Evolutionary conservation across 225 moss, liverwort and hornwort species (phyloP).

Genomic region (Sphagnum tenellum): DNA sequence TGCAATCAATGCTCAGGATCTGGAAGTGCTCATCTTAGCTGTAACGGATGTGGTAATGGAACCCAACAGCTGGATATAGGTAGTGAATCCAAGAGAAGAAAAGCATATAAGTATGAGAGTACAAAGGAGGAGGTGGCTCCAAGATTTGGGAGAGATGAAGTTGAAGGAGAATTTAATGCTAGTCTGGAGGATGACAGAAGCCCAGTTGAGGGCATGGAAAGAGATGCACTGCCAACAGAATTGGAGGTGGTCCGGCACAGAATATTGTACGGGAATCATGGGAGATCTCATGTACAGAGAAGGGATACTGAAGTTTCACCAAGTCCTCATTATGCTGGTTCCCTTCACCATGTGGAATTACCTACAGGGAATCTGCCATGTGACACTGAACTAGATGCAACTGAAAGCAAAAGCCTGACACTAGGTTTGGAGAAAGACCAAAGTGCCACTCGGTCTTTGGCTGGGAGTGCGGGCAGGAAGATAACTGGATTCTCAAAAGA

Average conservation of each 20-base stretch:
- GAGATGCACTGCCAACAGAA: constrained; percentile 32
- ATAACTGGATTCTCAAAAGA: constrained; percentile 10
- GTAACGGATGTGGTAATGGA: too few relatives aligned
- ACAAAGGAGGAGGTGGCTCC: constrained; percentile 11
- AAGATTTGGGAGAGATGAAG: constrained; percentile 10
- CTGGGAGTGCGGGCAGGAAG: too few relatives aligned
- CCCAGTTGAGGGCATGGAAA: constrained; percentile 33
- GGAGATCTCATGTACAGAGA: constrained; percentile 29
- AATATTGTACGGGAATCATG: constrained; percentile 37
- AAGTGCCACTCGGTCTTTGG: too few relatives aligned
- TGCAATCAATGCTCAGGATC: too few relatives aligned
- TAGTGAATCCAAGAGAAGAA: constrained; percentile 61
- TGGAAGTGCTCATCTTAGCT: too few relatives aligned
- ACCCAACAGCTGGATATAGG: constrained; percentile 22
- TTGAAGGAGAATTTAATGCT: constrained; percentile 5
- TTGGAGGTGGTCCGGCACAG: constrained; percentile 44
- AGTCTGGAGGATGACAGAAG: too few relatives aligned
- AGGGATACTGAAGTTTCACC: constrained; percentile 14
- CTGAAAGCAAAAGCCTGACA: too few relatives aligned
- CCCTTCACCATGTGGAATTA: constrained; percentile 15
- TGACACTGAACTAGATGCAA: too few relatives aligned
- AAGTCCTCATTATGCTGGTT: constrained; percentile 19
- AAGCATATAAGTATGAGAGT: constrained; percentile 47
- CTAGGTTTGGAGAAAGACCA: too few relatives aligned
- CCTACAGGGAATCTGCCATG: constrained; percentile 1